Evolutionary conservation across 2,329 filamentous ascomycete genomes (phyloP).

Genomic region (Aaosphaeria pasadenensis): DNA sequence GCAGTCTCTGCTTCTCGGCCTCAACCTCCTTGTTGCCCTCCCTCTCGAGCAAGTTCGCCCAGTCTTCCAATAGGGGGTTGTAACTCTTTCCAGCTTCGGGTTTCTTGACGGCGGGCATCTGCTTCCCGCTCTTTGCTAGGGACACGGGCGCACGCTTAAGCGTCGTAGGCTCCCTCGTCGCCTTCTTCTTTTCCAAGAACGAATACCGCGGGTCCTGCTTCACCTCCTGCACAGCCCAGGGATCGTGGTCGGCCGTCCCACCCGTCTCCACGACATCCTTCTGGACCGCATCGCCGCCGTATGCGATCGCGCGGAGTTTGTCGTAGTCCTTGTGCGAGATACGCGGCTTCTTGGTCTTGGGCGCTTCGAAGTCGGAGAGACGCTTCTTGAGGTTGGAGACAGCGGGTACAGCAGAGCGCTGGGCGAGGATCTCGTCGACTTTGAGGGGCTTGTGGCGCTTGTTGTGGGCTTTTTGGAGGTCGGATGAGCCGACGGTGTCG

Average conservation of each 20-base stretch:
- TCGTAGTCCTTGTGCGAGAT: constrained; percentile 81
- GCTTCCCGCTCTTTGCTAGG: constrained; percentile 77
- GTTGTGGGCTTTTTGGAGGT: constrained; percentile 62
- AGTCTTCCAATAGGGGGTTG: constrained; percentile 85
- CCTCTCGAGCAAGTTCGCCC: constrained; percentile 69
- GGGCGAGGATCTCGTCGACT: constrained; percentile 85
- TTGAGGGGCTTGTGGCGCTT: constrained; percentile 77
- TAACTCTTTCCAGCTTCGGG: constrained; percentile 86
- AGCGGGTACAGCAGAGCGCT: constrained; percentile 77
- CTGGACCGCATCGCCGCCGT: constrained; percentile 60
- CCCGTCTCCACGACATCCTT: constrained; percentile 53
- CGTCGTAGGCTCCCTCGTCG: constrained; percentile 70
- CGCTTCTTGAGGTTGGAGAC: constrained; percentile 74
- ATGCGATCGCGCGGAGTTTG: constrained; percentile 72
- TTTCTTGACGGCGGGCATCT: constrained; percentile 72
- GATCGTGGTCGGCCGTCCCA: constrained; percentile 64
- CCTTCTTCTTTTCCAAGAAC: constrained; percentile 65
- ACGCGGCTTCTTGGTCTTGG: constrained; percentile 71
- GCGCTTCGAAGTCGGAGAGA: constrained; percentile 65
- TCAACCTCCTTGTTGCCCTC: constrained; percentile 79
- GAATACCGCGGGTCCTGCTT: constrained; percentile 55
- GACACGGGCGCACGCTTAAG: constrained; percentile 76
- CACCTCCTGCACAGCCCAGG: constrained; percentile 64
- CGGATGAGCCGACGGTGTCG: constrained; percentile 69
- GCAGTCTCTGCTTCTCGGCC: constrained; percentile 71